Evolutionary conservation across 306 rosid species (phyloP).

Genomic region (Heteromeles arbutifolia): DNA sequence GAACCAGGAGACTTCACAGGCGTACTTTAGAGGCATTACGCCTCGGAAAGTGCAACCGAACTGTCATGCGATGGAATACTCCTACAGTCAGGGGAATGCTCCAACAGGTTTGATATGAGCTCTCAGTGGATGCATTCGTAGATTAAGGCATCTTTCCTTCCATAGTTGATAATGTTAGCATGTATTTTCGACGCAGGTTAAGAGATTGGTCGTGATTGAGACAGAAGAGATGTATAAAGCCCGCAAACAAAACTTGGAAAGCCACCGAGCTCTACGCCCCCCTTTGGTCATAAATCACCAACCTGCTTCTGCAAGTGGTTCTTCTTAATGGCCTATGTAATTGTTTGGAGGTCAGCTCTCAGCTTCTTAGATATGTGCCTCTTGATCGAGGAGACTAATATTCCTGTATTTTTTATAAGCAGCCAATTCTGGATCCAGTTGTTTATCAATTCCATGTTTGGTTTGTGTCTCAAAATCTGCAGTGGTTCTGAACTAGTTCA

Average conservation of each 20-base stretch:
- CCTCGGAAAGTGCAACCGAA: conserved; percentile 75
- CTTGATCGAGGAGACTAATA: conserved; percentile 15
- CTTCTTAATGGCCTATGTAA: conserved; percentile 27
- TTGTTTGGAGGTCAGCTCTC: conserved; percentile 27
- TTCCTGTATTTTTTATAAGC: conserved; percentile 6
- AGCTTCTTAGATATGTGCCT: conserved; percentile 14
- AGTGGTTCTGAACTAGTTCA: conserved; percentile 11
- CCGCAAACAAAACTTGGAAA: conserved; percentile 59
- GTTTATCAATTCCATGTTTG: conserved; percentile 17
- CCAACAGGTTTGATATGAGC: conserved; percentile 61
- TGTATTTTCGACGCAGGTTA: conserved; percentile 45
- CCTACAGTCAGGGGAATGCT: conserved; percentile 91
- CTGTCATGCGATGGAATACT: conserved; percentile 92
- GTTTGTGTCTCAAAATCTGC: conserved; percentile 9
- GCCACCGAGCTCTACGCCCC: conserved; percentile 54
- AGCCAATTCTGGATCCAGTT: conserved; percentile 12
- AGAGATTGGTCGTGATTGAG: conserved; percentile 79
- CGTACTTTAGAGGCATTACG: conserved; percentile 86
- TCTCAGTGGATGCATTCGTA: not conserved
- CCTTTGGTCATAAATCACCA: conserved; percentile 64
- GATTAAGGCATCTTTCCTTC: conserved; percentile 1
- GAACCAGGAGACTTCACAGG: conserved; percentile 84
- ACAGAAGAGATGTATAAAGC: conserved; percentile 87
- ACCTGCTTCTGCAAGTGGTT: conserved; percentile 42
- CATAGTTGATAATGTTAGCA: conserved; percentile 8